phyloP scores from a whole-genome alignment of 176 grass and related monocot species.

The Urochloa ruziziensis region DNA sequence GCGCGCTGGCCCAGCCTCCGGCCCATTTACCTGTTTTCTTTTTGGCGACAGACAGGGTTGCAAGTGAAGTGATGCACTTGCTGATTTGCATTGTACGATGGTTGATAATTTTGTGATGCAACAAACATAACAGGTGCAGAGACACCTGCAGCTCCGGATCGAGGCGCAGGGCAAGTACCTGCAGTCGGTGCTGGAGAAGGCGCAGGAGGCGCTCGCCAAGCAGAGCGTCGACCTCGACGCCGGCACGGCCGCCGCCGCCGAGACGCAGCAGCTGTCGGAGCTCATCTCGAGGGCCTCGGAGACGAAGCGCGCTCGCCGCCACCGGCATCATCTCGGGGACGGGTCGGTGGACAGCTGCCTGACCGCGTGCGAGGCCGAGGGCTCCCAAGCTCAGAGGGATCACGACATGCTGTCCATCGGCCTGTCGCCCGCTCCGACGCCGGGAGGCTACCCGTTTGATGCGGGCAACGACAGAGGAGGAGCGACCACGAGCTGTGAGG shows the following conservation, averaged over 20 bases:
- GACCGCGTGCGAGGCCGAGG: slow-evolving; percentile 75
- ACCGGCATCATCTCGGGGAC: slow-evolving; percentile 29
- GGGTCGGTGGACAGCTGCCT: slow-evolving; percentile 74
- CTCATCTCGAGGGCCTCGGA: slow-evolving; percentile 49
- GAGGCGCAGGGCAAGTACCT: slow-evolving; percentile 95
- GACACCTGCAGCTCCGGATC: slow-evolving; percentile 88
- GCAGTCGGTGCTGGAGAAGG: slow-evolving; percentile 95
- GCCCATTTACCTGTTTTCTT: not conserved
- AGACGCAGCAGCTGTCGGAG: slow-evolving; percentile 50
- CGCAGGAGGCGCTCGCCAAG: slow-evolving; percentile 78
- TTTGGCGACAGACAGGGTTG: not conserved
- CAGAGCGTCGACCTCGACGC: slow-evolving; percentile 33
- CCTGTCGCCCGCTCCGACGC: slow-evolving; percentile 20
- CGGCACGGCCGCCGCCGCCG: not conserved
- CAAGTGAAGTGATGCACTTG: not conserved
- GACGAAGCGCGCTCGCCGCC: slow-evolving; percentile 23
- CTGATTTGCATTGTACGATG: not conserved
- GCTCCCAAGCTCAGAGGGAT: slow-evolving; percentile 45
- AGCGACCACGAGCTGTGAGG: slow-evolving; percentile 12
- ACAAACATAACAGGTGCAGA: slow-evolving; percentile 93
- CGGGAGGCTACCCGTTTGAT: not conserved
- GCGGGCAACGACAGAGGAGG: not conserved
- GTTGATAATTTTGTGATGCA: not conserved
- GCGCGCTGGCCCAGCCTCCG: not conserved
- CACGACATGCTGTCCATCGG: slow-evolving; percentile 57